Evolutionary conservation across 2,329 filamentous ascomycete genomes (phyloP), one percentile per base, ranked within the genome.

Genomic region (Xylaria polymorpha): DNA sequence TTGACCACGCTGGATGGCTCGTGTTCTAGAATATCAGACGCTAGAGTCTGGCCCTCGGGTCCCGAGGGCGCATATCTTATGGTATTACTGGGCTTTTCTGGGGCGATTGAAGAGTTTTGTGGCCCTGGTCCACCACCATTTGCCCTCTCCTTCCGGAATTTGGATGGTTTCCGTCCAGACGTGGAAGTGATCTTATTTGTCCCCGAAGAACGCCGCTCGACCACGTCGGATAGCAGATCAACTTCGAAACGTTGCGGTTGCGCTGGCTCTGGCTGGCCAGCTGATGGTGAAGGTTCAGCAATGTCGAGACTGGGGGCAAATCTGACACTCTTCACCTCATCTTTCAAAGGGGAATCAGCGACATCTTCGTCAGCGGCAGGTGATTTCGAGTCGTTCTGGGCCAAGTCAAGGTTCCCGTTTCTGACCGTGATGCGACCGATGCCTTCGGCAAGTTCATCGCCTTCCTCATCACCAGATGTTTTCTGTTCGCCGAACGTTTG

Each of bases 1-100:
- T 70, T 76, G 8, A 78, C 72, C 32, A 73, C 72, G 1, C 73
- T 65, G 2, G 80, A 76, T 9, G 81, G 77, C 51, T 85, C 81
- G 48, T 86, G 85, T 78, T 91, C 89, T 25, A 90, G 79, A 18
- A 92, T 76, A 2, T 80, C 86, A 35, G 88, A 83, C 25, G 92
- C 87, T 6, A 95, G 79, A 0, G 90, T 87, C 61, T 79, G 77
- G 37, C 85, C 85, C 64, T 85, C 80, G 0, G 87, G 86, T 0
- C 86, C 86, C 0, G 82, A 82, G 0, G 85, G 85, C 4, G 81
- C 81, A 7, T 76, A 77, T 9, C 78, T 82, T 15, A 73, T 75
- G 50, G 81, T 76, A 63, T 86, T 81, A 32, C 83, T 75, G 0
- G 86, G 86, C 0, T 81, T 83, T 22, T 83, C 79, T 4, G 81